Conservation (phyloP, 495 filamentous ascomycete genomes). For the Hypoxylon cercidicola region DNA sequence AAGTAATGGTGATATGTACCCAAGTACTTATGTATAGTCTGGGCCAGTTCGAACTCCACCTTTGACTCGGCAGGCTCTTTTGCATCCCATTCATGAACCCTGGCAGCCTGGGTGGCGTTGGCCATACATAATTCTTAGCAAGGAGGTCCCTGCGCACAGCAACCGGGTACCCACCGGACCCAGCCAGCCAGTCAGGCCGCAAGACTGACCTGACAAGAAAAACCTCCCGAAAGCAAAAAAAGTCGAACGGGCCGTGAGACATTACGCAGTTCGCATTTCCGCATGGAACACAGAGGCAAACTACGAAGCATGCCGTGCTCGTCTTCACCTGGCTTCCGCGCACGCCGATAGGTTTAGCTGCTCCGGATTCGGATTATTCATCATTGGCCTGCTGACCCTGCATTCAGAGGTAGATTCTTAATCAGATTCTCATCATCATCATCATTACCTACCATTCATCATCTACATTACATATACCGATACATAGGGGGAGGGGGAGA, state of each 20-base stretch:
- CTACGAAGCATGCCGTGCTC: slow-evolving; percentile 6
- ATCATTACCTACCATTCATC: slow-evolving; percentile 27
- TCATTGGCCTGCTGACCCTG: slow-evolving; percentile 34
- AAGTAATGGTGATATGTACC: slow-evolving; percentile 5
- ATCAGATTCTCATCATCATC: slow-evolving; percentile 42
- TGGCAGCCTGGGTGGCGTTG: slow-evolving; percentile 7
- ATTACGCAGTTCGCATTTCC: no score
- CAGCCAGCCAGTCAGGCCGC: slow-evolving; percentile 27
- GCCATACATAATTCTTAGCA: slow-evolving; percentile 14
- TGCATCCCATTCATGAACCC: slow-evolving; percentile 9
- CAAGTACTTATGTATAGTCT: slow-evolving; percentile 21
- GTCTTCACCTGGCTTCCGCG: slow-evolving; percentile 10
- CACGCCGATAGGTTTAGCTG: slow-evolving; percentile 16
- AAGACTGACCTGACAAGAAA: slow-evolving; percentile 24
- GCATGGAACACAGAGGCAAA: slow-evolving; percentile 15
- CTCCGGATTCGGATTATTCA: slow-evolving; percentile 27
- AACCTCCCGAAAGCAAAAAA: slow-evolving; percentile 25
- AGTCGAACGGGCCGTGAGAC: slow-evolving; percentile 36
- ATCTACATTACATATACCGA: slow-evolving; percentile 8
- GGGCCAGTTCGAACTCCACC: no score
- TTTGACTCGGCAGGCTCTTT: slow-evolving; percentile 5
- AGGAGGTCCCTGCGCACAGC: slow-evolving; percentile 31
- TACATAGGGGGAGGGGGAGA: not conserved
- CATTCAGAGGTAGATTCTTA: slow-evolving; percentile 35
- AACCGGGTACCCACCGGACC: slow-evolving; percentile 37